Conservation (phyloP, 2,329 filamentous ascomycete genomes). For the Escovopsis weberi region DNA sequence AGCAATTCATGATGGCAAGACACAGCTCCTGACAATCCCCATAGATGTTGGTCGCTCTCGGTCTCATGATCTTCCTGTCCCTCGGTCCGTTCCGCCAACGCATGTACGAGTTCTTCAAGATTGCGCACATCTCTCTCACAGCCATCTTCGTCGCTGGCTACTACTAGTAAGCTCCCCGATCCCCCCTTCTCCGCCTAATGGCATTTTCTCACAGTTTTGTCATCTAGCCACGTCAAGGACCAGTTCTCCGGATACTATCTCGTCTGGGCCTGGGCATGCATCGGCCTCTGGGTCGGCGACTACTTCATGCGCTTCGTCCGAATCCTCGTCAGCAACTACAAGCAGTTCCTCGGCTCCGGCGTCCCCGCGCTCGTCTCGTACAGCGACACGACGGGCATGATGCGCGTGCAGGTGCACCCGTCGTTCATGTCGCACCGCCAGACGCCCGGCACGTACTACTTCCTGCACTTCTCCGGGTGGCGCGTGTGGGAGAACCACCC, state of each 20-base stretch:
- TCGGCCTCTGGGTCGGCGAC: constrained; percentile 29
- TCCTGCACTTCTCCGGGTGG: constrained; percentile 20
- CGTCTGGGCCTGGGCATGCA: constrained; percentile 23
- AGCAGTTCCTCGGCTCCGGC: constrained; percentile 13
- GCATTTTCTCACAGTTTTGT: too few species aligned
- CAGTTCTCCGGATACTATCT: constrained; percentile 8
- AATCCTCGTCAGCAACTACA: constrained; percentile 19
- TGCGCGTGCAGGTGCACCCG: constrained; percentile 20
- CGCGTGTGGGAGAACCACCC: constrained; percentile 28
- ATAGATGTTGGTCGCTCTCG: constrained; percentile 4
- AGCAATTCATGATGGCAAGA: too few species aligned
- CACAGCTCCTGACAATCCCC: neutral
- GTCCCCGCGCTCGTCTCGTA: constrained; percentile 18
- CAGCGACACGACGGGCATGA: constrained; percentile 19
- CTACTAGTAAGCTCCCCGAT: constrained; percentile 24
- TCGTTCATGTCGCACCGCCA: constrained; percentile 14
- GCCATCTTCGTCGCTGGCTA: constrained; percentile 29
- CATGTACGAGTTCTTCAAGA: constrained; percentile 30
- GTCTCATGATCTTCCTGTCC: constrained; percentile 2
- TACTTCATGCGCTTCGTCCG: constrained; percentile 27
- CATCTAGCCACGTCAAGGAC: constrained; percentile 7
- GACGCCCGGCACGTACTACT: constrained; percentile 24
- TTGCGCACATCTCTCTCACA: constrained; percentile 30
- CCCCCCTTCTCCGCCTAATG: too few species aligned
- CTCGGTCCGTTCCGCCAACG: constrained; percentile 4